phyloP scores from a whole-genome alignment of 2,329 filamentous ascomycete species.

The Botryotinia globosa region DNA sequence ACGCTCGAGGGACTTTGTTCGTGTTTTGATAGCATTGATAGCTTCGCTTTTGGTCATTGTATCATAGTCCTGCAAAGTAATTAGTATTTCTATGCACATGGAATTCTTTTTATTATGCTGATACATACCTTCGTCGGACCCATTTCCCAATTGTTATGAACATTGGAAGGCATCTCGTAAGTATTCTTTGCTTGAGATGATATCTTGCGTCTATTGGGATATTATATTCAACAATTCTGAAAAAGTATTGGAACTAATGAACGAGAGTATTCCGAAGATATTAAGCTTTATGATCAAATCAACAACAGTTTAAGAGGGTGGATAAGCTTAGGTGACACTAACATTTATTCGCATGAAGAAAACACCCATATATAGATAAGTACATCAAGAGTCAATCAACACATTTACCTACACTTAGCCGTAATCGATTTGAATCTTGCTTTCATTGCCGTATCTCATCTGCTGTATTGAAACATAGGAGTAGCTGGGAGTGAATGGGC shows the following conservation, averaged over 20 bases:
- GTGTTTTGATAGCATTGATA: background rate
- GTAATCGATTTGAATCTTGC: background rate
- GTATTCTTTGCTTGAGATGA: background rate
- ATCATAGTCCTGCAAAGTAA: background rate
- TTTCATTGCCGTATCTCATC: background rate
- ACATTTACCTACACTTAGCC: background rate
- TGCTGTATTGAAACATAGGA: background rate
- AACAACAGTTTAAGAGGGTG: too few species aligned
- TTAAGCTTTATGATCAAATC: background rate
- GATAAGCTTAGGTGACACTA: background rate
- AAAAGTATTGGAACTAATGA: background rate
- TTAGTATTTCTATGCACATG: background rate
- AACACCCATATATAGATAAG: background rate
- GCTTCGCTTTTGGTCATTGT: background rate
- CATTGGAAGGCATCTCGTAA: background rate
- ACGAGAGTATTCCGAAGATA: background rate
- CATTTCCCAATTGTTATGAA: background rate
- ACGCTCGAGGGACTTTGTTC: background rate
- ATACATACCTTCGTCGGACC: background rate
- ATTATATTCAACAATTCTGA: accelerated
- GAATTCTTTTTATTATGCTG: background rate
- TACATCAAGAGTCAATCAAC: background rate
- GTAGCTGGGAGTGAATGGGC: background rate
- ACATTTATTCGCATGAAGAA: background rate
- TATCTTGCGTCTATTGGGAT: background rate